phyloP scores from a whole-genome alignment of 2,329 filamentous ascomycete species.

The Sclerotinia minor region DNA sequence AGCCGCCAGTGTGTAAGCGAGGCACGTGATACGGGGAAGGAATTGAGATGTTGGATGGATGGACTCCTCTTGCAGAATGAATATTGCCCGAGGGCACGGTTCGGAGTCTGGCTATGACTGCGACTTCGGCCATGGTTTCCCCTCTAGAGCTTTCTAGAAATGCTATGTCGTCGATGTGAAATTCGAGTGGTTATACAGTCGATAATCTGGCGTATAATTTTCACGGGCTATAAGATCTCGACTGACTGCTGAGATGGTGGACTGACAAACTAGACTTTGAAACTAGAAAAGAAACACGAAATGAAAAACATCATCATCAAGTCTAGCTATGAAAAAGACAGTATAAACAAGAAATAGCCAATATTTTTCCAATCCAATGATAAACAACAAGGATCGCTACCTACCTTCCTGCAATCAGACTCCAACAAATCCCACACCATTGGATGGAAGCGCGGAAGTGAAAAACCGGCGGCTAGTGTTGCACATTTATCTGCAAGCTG shows the following conservation, averaged over 20 bases:
- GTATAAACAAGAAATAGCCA: not conserved
- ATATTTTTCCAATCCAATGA: not conserved
- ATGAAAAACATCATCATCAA: no score
- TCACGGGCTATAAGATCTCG: not conserved
- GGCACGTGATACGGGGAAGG: slow-evolving; percentile 6
- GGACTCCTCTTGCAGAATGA: not conserved
- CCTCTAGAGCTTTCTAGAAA: not conserved
- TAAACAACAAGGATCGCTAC: not conserved
- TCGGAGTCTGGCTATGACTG: not conserved
- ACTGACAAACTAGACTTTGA: not conserved
- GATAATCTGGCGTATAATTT: not conserved
- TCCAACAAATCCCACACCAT: no score
- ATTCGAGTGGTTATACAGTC: not conserved
- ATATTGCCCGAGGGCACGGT: not conserved
- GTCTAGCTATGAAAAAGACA: not conserved
- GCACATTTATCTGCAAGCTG: not conserved
- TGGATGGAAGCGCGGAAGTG: not conserved
- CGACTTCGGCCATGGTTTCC: not conserved
- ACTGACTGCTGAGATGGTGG: no score
- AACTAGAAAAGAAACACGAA: not conserved
- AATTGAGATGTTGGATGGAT: not conserved
- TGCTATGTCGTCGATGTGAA: not conserved
- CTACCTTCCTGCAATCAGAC: not conserved
- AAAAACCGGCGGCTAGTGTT: not conserved
- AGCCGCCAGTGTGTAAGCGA: not conserved